Conservation (phyloP, 108 stramenopile genomes). For the Phaeodactylum tricornutum region DNA sequence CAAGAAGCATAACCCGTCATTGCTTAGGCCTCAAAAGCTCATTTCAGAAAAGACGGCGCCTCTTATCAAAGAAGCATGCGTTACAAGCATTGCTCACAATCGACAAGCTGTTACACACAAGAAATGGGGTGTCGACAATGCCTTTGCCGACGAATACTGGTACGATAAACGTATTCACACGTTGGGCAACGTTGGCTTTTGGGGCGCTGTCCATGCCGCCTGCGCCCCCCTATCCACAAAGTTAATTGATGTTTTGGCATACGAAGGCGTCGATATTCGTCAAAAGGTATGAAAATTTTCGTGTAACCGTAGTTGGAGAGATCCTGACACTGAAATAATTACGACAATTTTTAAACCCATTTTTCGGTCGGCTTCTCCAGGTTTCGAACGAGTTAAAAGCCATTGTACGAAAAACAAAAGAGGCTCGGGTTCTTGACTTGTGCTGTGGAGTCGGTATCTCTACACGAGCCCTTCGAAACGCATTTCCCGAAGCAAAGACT, state of each 20-base stretch:
- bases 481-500: slow-evolving; percentile 54
- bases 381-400: slow-evolving; percentile 28
- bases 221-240: slow-evolving; percentile 68
- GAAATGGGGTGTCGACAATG: slow-evolving; percentile 15
- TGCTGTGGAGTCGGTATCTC: slow-evolving; percentile 79
- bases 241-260: slow-evolving; percentile 64
- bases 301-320: too few relatives aligned
- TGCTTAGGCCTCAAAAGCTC: too few relatives aligned
- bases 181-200: slow-evolving; percentile 26
- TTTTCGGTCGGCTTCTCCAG: slow-evolving; percentile 1
- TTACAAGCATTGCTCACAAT: background rate
- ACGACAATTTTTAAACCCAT: too few relatives aligned
- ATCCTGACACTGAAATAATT: too few relatives aligned
- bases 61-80: too few relatives aligned
- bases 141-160: slow-evolving; percentile 21
- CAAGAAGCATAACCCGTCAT: too few relatives aligned
- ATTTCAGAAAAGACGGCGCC: too few relatives aligned
- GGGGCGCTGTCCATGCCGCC: slow-evolving; percentile 55
- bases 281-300: too few relatives aligned
- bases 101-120: slow-evolving; percentile 7
- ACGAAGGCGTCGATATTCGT: slow-evolving; percentile 61
- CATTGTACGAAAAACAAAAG: slow-evolving; percentile 9
- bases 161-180: slow-evolving; percentile 27
- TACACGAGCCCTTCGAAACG: slow-evolving; percentile 52
- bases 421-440: slow-evolving; percentile 50